phyloP scores from a whole-genome alignment of 495 filamentous ascomycete genomes.

The Saxophila tyrrhenica region DNA sequence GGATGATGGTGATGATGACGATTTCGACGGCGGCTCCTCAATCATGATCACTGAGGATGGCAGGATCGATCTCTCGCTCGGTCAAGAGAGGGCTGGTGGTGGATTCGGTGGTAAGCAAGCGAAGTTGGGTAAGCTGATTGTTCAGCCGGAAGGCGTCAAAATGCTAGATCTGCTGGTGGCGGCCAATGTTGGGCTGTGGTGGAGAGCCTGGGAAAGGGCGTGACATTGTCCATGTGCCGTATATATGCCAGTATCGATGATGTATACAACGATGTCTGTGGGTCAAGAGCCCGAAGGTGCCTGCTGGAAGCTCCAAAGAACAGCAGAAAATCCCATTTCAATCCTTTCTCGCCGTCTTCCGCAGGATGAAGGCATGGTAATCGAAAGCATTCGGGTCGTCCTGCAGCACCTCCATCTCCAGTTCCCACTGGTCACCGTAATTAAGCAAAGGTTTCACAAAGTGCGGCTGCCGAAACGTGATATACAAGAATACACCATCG shows the following conservation, averaged over 20 bases:
- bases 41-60: slow-evolving; percentile 20
- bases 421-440: slow-evolving; percentile 33
- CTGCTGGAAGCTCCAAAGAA: neutral
- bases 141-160: slow-evolving; percentile 83
- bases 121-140: slow-evolving; percentile 85
- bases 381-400: slow-evolving; percentile 33
- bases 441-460: slow-evolving; percentile 44
- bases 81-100: slow-evolving; percentile 67
- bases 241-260: neutral
- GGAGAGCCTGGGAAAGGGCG: slow-evolving; percentile 67
- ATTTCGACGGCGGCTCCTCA: neutral
- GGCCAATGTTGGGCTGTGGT: slow-evolving; percentile 85
- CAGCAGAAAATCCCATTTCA: neutral
- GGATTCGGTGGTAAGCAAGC: slow-evolving; percentile 73
- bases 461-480: slow-evolving; percentile 51
- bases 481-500: slow-evolving; percentile 42
- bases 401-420: slow-evolving; percentile 34
- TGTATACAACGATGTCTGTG: no score
- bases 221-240: neutral
- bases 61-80: slow-evolving; percentile 59
- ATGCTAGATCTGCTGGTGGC: slow-evolving; percentile 92
- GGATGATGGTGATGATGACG: neutral
- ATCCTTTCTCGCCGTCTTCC: slow-evolving; percentile 16
- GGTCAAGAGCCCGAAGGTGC: no score
- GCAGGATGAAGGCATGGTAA: slow-evolving; percentile 42